Conservation (phyloP, 2,329 filamentous ascomycete species). For the Diaporthe humulicola region DNA sequence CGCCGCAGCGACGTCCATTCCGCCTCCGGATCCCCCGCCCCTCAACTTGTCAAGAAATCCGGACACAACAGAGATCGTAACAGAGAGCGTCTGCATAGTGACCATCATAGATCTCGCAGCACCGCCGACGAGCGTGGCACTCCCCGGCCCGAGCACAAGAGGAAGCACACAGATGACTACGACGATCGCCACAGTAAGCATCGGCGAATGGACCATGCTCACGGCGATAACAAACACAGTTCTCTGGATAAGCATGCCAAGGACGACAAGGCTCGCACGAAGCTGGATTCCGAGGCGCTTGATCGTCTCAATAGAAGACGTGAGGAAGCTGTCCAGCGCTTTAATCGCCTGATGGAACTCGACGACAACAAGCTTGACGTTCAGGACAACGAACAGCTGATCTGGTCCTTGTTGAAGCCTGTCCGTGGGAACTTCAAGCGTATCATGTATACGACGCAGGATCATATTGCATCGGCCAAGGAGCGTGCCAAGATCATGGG, state of each 20-base stretch:
- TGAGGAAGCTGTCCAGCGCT: conserved; percentile 52
- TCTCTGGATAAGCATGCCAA: conserved; percentile 47
- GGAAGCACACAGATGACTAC: conserved; percentile 70
- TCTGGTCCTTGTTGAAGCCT: conserved; percentile 55
- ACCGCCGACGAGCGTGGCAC: conserved; percentile 65
- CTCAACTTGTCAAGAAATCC: conserved; percentile 63
- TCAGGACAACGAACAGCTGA: conserved; percentile 51
- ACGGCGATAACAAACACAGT: conserved; percentile 52
- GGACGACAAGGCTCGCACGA: conserved; percentile 55
- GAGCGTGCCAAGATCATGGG: conserved; percentile 53
- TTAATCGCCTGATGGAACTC: conserved; percentile 53
- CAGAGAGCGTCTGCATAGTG: conserved; percentile 60
- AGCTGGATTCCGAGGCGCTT: conserved; percentile 52
- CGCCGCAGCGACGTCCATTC: conserved; percentile 71
- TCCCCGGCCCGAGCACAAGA: conserved; percentile 68
- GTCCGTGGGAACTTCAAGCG: conserved; percentile 53
- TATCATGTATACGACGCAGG: conserved; percentile 51
- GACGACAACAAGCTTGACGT: conserved; percentile 52
- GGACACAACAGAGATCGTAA: conserved; percentile 63
- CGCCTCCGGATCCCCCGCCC: conserved; percentile 79
- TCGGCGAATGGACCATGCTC: conserved; percentile 62
- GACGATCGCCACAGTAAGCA: conserved; percentile 65
- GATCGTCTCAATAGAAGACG: conserved; percentile 51
- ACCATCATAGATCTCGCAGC: conserved; percentile 65
- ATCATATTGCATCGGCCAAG: conserved; percentile 48